Conservation (phyloP, 2,329 filamentous ascomycete genomes). For the Moelleriella libera region DNA sequence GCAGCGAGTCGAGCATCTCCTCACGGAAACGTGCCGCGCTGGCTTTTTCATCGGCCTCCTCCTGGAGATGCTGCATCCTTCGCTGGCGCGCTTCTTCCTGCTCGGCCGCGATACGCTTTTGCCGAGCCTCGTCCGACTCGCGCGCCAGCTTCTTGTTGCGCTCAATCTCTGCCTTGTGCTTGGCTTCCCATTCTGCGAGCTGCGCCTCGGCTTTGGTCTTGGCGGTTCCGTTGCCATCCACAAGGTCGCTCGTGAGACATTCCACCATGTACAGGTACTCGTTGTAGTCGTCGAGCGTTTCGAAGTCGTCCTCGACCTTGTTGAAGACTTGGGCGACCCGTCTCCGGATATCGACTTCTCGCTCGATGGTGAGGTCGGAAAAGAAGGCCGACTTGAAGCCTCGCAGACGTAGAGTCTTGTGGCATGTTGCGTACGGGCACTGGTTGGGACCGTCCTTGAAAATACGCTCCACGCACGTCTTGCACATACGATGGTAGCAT, state of each 20-base stretch:
- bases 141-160: slow-evolving; percentile 40
- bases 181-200: slow-evolving; percentile 50
- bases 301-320: slow-evolving; percentile 80
- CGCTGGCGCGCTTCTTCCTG: slow-evolving; percentile 47
- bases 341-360: slow-evolving; percentile 82
- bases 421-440: slow-evolving; percentile 82
- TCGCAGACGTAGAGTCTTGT: slow-evolving; percentile 70
- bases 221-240: slow-evolving; percentile 56
- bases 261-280: slow-evolving; percentile 92
- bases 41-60: slow-evolving; percentile 56
- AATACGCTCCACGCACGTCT: slow-evolving; percentile 85
- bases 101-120: slow-evolving; percentile 46
- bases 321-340: slow-evolving; percentile 75
- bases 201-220: slow-evolving; percentile 29
- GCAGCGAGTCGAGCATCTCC: slow-evolving; percentile 57
- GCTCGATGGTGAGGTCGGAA: slow-evolving; percentile 72
- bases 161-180: slow-evolving; percentile 56
- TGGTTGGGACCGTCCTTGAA: slow-evolving; percentile 85
- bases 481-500: slow-evolving; percentile 99
- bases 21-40: slow-evolving; percentile 49
- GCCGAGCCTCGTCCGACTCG: slow-evolving; percentile 38
- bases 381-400: slow-evolving; percentile 85
- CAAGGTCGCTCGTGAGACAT: slow-evolving; percentile 76
- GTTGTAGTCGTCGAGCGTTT: slow-evolving; percentile 71
- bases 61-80: slow-evolving; percentile 46